Conservation (phyloP, 768 basidiomycete species). For the Calocera viscosa region DNA sequence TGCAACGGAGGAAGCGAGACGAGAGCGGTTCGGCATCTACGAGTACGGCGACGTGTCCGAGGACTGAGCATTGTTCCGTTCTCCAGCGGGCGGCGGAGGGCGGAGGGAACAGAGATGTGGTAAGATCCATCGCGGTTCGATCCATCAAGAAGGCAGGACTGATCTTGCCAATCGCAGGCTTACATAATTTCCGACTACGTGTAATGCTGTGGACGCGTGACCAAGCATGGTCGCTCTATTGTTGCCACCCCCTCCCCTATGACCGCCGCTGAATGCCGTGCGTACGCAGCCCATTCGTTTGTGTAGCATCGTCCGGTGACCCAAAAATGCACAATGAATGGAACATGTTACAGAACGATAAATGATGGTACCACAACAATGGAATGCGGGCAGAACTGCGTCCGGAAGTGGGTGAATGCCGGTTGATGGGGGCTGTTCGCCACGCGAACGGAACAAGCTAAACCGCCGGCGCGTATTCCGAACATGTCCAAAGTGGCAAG, state of each 20-base stretch:
- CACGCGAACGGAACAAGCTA: too few relatives aligned
- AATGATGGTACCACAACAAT: too few relatives aligned
- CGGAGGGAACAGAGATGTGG: not conserved
- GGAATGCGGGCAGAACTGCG: too few relatives aligned
- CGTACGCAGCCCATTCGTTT: not conserved
- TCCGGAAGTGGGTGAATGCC: too few relatives aligned
- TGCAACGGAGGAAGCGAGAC: constrained; percentile 52
- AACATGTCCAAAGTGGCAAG: not conserved
- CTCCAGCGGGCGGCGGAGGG: constrained; percentile 8
- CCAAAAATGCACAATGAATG: too few relatives aligned
- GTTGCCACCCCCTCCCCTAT: not conserved
- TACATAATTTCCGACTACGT: not conserved
- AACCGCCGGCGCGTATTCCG: constrained; percentile 6
- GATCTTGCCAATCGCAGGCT: not conserved
- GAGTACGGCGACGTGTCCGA: constrained; percentile 88
- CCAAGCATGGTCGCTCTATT: not conserved
- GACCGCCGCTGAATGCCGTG: not conserved
- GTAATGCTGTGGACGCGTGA: not conserved
- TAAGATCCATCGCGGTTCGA: constrained; percentile 7
- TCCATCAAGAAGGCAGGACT: not conserved
- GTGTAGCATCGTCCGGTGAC: not conserved
- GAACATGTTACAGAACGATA: too few relatives aligned
- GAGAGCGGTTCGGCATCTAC: constrained; percentile 68
- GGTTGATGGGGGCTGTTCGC: too few relatives aligned
- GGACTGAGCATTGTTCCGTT: constrained; percentile 29